Evolutionary conservation across 1,139 yeast genomes (phyloP).

Genomic region (Fermentozyma sake): DNA sequence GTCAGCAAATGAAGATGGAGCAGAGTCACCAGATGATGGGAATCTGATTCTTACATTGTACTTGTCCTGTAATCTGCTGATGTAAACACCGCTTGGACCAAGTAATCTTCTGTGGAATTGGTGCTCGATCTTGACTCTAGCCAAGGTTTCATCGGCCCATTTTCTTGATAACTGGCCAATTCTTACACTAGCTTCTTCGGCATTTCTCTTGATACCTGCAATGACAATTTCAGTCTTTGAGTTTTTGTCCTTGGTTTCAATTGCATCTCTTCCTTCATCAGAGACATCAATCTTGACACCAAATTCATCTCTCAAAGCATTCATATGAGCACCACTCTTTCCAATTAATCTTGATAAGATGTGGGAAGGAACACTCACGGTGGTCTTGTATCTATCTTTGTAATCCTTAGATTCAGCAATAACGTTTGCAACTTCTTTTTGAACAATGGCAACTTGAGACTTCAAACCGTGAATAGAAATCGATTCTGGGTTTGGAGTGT

Average conservation of each 20-base stretch:
- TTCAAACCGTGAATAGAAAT: slow-evolving; percentile 62
- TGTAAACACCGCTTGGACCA: slow-evolving; percentile 80
- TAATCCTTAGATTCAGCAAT: slow-evolving; percentile 61
- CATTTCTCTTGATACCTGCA: slow-evolving; percentile 76
- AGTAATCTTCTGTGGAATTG: slow-evolving; percentile 79
- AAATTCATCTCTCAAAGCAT: slow-evolving; percentile 67
- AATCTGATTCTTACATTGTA: slow-evolving; percentile 80
- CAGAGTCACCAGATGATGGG: slow-evolving; percentile 44
- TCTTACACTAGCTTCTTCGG: slow-evolving; percentile 64
- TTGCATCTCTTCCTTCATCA: slow-evolving; percentile 22
- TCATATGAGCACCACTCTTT: slow-evolving; percentile 74
- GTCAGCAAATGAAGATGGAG: slow-evolving; percentile 23
- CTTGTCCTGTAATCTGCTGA: slow-evolving; percentile 82
- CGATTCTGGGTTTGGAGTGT: slow-evolving; percentile 43
- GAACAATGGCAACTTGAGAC: slow-evolving; percentile 49
- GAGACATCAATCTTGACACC: slow-evolving; percentile 73
- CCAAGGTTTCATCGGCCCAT: slow-evolving; percentile 78
- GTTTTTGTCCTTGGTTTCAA: slow-evolving; percentile 26
- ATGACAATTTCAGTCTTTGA: slow-evolving; percentile 56
- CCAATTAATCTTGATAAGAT: slow-evolving; percentile 84
- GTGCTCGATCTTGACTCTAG: slow-evolving; percentile 63
- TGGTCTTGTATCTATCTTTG: slow-evolving; percentile 52
- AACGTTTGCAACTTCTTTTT: slow-evolving; percentile 49
- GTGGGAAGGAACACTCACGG: slow-evolving; percentile 56
- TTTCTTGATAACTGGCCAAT: slow-evolving; percentile 60